Base-by-base conservation (phyloP, 768 basidiomycete species). In the Naganishia antarctica region DNA sequence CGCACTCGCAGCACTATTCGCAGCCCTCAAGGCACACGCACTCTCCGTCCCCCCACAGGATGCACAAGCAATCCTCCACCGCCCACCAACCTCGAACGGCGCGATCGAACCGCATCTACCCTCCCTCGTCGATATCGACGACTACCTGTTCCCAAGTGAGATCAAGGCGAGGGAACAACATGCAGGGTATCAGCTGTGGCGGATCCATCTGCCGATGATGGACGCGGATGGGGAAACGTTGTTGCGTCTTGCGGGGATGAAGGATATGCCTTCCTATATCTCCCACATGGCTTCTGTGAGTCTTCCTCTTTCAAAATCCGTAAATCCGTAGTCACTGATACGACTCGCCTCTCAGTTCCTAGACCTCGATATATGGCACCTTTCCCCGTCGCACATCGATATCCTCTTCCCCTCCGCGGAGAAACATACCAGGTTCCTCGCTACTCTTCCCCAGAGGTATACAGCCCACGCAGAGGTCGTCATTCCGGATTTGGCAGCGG, bases 311-410 rank as follows among this genome's bases (percentile, higher is more conserved):
- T 18, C 7, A 32, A 29, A 37, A 3, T 13, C 37, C 12, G 18
- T 18, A 5, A 8, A 23, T 12, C 7, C 11, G 32, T 29, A 2
- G 29, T 1, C 48, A 12, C 16, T 34, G 13, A 40, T 9, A 31
- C 3, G n/a, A 25, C 48, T 51, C 5, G 5, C 1, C 12, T 16
- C 25, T 4, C 25, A 63, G 62, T 28, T 63, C 5, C 67, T 73
- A 21, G 68, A 72, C 25, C 64, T 75, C n/a, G 76, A 77, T 50
- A 65, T 77, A 13, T 77, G 76, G 76, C 69, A 68, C 5, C 48
- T 70, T 3, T 69, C 76, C 0, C 62, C 59, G 5, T 45, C 68
- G 7, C 49, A 63, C 13, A 31, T 76, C 31, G 76, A 77, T 47
- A 23, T 77, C 37, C 68, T 71, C 13, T 31, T 75, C 0, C 45